Evolutionary conservation across 2,329 filamentous ascomycete species (phyloP).

Genomic region (Emergomyces pasteurianus): DNA sequence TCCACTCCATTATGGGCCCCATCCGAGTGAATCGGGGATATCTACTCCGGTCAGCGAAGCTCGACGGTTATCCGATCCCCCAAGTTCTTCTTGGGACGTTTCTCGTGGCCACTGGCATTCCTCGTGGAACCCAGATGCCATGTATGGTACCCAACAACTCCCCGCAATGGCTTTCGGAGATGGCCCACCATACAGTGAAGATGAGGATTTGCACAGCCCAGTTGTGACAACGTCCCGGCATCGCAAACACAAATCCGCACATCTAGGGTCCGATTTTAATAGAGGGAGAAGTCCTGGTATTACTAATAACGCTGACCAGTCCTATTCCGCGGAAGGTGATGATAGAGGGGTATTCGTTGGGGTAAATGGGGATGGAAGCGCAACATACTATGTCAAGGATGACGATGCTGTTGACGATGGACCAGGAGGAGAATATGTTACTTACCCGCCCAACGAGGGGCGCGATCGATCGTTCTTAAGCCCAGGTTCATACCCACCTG

Average conservation of each 20-base stretch:
- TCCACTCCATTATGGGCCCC: slow-evolving; percentile 88
- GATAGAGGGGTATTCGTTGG: slow-evolving; percentile 57
- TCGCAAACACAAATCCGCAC: slow-evolving; percentile 68
- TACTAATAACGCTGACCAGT: slow-evolving; percentile 29
- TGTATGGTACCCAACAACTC: slow-evolving; percentile 56
- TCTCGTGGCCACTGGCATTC: slow-evolving; percentile 47
- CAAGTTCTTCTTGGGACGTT: slow-evolving; percentile 62
- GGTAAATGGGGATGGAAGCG: slow-evolving; percentile 56
- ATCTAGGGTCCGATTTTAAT: slow-evolving; percentile 33
- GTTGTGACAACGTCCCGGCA: slow-evolving; percentile 73
- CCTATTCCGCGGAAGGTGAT: slow-evolving; percentile 38
- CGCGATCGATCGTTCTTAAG: slow-evolving; percentile 39
- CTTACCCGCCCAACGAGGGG: slow-evolving; percentile 57
- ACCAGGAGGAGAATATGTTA: slow-evolving; percentile 68
- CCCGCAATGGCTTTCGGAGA: slow-evolving; percentile 75
- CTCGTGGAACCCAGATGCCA: slow-evolving; percentile 35
- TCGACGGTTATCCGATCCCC: slow-evolving; percentile 68
- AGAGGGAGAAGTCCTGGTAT: slow-evolving; percentile 39
- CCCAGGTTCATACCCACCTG: slow-evolving; percentile 31
- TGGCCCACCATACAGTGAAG: slow-evolving; percentile 87
- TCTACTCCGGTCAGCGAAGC: slow-evolving; percentile 78
- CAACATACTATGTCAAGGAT: slow-evolving; percentile 63
- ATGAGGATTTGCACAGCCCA: slow-evolving; percentile 87
- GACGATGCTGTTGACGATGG: slow-evolving; percentile 53
- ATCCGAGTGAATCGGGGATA: slow-evolving; percentile 62